phyloP scores from a whole-genome alignment of 2,329 filamentous ascomycete species.

The Lojkania enalia region DNA sequence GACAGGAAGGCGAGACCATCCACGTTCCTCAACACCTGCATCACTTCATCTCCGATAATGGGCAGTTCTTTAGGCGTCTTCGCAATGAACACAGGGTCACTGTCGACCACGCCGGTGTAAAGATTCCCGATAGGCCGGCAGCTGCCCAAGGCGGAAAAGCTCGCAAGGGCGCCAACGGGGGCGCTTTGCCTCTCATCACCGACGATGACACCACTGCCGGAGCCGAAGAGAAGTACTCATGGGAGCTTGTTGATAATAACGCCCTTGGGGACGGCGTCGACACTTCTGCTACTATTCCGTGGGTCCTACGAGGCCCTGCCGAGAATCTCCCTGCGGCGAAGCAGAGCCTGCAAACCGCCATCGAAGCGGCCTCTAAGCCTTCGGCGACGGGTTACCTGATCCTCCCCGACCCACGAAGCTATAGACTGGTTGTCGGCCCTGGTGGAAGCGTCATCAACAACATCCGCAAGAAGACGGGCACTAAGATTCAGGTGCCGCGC shows the following conservation, averaged over 20 bases:
- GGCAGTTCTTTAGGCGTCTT: conserved; percentile 89
- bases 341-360: conserved; percentile 70
- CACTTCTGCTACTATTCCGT: conserved; percentile 68
- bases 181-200: conserved; percentile 84
- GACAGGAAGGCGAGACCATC: conserved; percentile 86
- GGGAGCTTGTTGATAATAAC: conserved; percentile 76
- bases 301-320: conserved; percentile 79
- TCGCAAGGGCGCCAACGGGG: conserved; percentile 60
- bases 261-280: conserved; percentile 55
- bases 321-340: conserved; percentile 84
- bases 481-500: conserved; percentile 90
- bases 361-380: conserved; percentile 71
- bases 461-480: conserved; percentile 89
- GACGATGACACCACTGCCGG: conserved; percentile 68
- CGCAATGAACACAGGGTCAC: conserved; percentile 85
- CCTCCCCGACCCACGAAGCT: conserved; percentile 84
- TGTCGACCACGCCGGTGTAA: conserved; percentile 84
- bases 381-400: conserved; percentile 83
- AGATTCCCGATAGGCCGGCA: conserved; percentile 71
- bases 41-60: conserved; percentile 83
- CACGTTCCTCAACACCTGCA: conserved; percentile 81
- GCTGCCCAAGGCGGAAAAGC: conserved; percentile 50
- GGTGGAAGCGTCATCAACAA: conserved; percentile 89
- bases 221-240: conserved; percentile 72
- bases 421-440: conserved; percentile 86